Percentiles rank a stretch among this genome's conserved stretches.
phyloP scores from a whole-genome alignment of 1,284 basidiomycete genomes.

The Tremellales sp. region DNA sequence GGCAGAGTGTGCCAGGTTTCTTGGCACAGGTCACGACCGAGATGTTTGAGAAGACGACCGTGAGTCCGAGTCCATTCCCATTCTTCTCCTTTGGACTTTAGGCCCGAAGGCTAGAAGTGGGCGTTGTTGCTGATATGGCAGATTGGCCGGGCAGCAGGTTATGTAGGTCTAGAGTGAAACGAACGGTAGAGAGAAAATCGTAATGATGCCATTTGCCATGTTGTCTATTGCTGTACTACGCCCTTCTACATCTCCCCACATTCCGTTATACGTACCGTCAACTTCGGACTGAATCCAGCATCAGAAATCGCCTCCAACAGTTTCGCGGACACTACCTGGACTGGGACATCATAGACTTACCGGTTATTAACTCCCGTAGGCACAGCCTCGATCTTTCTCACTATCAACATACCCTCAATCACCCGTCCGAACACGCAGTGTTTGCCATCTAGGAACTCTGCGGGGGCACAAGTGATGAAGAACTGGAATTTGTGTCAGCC shows the following conservation, averaged over 20 bases:
- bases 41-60: constrained; percentile 51
- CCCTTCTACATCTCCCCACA: constrained; percentile 52
- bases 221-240: not conserved
- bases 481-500: constrained; percentile 56
- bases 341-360: too few relatives aligned
- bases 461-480: constrained; percentile 92
- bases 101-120: too few relatives aligned
- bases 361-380: constrained; percentile 62
- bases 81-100: too few relatives aligned
- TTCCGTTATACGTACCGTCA: constrained; percentile 39
- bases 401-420: constrained; percentile 78
- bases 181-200: too few relatives aligned
- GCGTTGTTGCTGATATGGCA: constrained; percentile 10
- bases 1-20: constrained; percentile 54
- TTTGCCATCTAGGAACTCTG: constrained; percentile 90
- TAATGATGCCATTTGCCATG: too few relatives aligned
- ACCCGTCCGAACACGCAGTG: constrained; percentile 92
- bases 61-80: constrained; percentile 14
- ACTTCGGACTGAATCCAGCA: constrained; percentile 14
- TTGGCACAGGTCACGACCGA: constrained; percentile 53
- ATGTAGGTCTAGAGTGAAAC: constrained; percentile 40
- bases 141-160: constrained; percentile 43
- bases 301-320: constrained; percentile 42
- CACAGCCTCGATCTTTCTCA: constrained; percentile 92
- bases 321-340: too few relatives aligned